Evolutionary conservation across 176 grass and related monocot species (phyloP).

Genomic region (Secale cereale): DNA sequence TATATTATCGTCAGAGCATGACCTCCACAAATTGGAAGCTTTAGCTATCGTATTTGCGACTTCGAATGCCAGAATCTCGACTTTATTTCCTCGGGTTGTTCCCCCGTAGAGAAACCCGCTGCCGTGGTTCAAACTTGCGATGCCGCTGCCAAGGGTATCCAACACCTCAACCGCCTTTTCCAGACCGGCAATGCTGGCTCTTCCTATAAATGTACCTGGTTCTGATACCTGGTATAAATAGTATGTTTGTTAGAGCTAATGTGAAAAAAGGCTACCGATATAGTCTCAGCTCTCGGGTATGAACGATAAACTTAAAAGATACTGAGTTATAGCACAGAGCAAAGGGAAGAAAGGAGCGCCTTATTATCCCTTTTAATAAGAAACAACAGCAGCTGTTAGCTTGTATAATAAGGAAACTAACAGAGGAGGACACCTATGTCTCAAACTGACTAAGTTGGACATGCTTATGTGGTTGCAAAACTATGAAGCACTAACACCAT

Average conservation of each 20-base stretch:
- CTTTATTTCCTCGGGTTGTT: constrained; percentile 56
- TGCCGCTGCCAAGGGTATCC: constrained; percentile 86
- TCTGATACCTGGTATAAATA: constrained; percentile 65
- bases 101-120: constrained; percentile 79
- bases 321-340: neutral
- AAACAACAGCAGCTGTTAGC: neutral
- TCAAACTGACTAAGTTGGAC: neutral
- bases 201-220: constrained; percentile 67
- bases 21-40: constrained; percentile 63
- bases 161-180: constrained; percentile 85
- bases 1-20: constrained; percentile 80
- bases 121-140: constrained; percentile 75
- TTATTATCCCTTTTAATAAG: neutral
- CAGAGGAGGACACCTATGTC: neutral
- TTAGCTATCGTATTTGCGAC: constrained; percentile 95
- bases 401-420: neutral
- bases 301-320: neutral
- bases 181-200: constrained; percentile 77
- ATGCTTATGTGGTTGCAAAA: neutral
- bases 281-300: neutral
- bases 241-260: constrained; percentile 47
- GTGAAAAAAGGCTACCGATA: constrained; percentile 11
- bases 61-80: constrained; percentile 88
- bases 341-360: neutral
- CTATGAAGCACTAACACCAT: neutral